These are phyloP conservation scores for Carex littledalei DNA, from an alignment of 176 grass and related monocot genomes.

Conservation along the genomic window DNA sequence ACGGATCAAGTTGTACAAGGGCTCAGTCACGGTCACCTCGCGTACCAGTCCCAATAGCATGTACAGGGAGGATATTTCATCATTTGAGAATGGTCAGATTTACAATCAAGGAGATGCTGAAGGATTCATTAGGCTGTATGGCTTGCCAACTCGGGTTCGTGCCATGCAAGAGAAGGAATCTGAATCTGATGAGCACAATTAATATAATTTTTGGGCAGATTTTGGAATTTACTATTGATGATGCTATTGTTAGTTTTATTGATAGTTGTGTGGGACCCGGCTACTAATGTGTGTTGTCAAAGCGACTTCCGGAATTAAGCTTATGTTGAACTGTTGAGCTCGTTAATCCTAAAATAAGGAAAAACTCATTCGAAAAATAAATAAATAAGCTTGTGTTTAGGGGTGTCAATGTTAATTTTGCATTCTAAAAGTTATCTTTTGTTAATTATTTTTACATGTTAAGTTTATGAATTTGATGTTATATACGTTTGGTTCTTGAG, in stretches of 20 bases:
- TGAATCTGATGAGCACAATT: constrained; percentile 8
- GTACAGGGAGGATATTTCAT: constrained; percentile 89
- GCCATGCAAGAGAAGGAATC: constrained; percentile 65
- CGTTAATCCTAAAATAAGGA: no score
- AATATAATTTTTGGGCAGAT: not conserved
- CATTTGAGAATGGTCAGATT: constrained; percentile 79
- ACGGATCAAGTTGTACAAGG: constrained; percentile 85
- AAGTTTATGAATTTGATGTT: no score
- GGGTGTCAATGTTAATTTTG: no score
- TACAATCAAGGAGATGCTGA: constrained; percentile 80
- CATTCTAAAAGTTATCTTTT: no score
- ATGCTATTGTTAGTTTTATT: not conserved
- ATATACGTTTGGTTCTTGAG: no score
- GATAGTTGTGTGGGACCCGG: not conserved
- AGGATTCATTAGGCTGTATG: constrained; percentile 81
- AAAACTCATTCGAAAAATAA: no score
- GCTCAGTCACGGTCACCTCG: constrained; percentile 40
- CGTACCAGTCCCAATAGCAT: constrained; percentile 69
- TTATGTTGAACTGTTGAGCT: no score
- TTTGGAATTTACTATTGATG: not conserved
- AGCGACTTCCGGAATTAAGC: not conserved
- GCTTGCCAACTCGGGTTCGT: constrained; percentile 61
- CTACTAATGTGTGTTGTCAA: not conserved
- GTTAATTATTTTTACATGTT: no score
- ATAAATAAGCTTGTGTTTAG: no score